These are phyloP conservation scores for Globisporangium megalacanthum DNA, from an alignment of 352 stramenopile genomes.

Conservation along the genomic window DNA sequence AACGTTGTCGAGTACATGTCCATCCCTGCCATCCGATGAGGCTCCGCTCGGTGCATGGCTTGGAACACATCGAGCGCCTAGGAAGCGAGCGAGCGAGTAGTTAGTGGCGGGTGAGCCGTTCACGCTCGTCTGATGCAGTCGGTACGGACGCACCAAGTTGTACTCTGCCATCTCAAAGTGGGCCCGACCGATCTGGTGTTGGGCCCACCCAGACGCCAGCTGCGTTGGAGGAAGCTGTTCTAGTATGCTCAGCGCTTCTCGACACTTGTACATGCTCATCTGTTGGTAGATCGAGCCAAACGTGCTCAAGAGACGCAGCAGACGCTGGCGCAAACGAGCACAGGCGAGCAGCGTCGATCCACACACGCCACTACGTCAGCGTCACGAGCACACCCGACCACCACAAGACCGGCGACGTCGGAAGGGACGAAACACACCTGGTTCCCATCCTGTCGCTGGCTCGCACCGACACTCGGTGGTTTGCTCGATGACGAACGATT, in stretches of 20 bases:
- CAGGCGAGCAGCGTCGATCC: neutral
- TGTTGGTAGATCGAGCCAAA: conserved; percentile 77
- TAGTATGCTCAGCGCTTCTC: conserved; percentile 86
- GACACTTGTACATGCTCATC: conserved; percentile 72
- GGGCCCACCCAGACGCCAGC: conserved; percentile 90
- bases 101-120: neutral
- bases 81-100: conserved; percentile 1
- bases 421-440: conserved; percentile 5
- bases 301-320: conserved; percentile 54
- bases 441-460: conserved; percentile 9
- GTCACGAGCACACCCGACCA: neutral
- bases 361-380: neutral
- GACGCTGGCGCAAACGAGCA: conserved; percentile 14
- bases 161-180: conserved; percentile 97
- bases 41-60: conserved; percentile 86
- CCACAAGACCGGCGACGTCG: neutral
- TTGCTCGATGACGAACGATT: conserved; percentile 23
- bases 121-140: neutral
- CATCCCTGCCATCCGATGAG: conserved; percentile 91
- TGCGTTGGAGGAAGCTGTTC: conserved; percentile 79
- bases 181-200: conserved; percentile 92
- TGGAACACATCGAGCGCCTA: conserved; percentile 86
- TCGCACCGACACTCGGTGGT: conserved; percentile 19
- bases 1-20: conserved; percentile 95
- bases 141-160: conserved; percentile 26